Conservation (phyloP, 2,329 filamentous ascomycete species). For the Huntiella decipiens region DNA sequence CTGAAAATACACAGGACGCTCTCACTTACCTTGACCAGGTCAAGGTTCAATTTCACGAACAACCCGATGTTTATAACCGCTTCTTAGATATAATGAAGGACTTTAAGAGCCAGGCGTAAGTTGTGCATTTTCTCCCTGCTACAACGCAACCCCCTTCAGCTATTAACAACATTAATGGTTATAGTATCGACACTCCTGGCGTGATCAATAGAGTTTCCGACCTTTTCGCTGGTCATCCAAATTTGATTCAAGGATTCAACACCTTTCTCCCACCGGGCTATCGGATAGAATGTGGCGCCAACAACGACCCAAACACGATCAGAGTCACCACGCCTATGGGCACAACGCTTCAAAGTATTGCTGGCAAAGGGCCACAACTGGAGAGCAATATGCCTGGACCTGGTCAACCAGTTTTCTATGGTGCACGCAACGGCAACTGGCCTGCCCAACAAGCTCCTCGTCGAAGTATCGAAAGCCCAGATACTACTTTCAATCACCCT, state of each 20-base stretch:
- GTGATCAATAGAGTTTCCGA: conserved; percentile 94
- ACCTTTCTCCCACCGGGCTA: conserved; percentile 93
- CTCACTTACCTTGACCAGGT: conserved; percentile 95
- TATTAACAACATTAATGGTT: neutral
- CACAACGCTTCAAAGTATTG: conserved; percentile 85
- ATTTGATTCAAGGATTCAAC: conserved; percentile 92
- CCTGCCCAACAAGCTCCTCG: conserved; percentile 27
- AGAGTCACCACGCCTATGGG: conserved; percentile 93
- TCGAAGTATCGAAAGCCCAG: conserved; percentile 37
- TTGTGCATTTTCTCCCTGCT: conserved; percentile 14
- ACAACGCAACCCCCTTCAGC: neutral
- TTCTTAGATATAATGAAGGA: conserved; percentile 99
- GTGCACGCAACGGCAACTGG: conserved; percentile 33
- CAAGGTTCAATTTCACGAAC: conserved; percentile 92
- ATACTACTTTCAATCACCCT: conserved; percentile 41
- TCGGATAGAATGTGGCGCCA: conserved; percentile 84
- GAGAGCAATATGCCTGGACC: conserved; percentile 24
- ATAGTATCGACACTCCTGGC: conserved; percentile 72
- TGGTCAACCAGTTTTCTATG: conserved; percentile 26
- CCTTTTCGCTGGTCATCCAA: conserved; percentile 87
- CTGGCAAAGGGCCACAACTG: conserved; percentile 26
- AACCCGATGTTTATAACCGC: conserved; percentile 90
- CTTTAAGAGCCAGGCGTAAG: conserved; percentile 91
- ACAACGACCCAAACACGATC: conserved; percentile 88
- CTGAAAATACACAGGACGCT: conserved; percentile 33